Evolutionary conservation across 2,329 filamentous ascomycete genomes (phyloP), one percentile per base, ranked within the genome.

Genomic region (Alternaria dauci): DNA sequence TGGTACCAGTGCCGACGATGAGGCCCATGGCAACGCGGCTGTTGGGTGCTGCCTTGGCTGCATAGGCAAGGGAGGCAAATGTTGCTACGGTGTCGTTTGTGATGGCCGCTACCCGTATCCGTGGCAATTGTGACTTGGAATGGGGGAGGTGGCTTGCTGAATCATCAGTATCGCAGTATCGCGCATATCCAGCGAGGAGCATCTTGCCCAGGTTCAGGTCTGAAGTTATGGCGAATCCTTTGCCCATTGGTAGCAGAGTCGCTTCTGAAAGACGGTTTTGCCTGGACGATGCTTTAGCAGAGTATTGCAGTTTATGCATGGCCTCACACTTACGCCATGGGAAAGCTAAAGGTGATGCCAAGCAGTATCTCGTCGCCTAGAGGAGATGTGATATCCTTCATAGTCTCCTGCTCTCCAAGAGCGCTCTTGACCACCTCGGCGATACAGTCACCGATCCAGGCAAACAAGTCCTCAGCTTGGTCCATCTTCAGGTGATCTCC

Each of bases 11-110:
- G 11, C 91, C 92, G 36, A 93, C 89, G 63, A 95, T 94, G 20
- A 94, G 83, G 5, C 90, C 91, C 90, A 94, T 94, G 28, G 85
- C 86, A 3, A 91, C 89, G 62, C 89, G 87, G 62, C 87, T 89
- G 59, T 86, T 85, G 0, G 82, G 79, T 14, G 84, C 79, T 18
- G 86, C 86, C 66, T 88, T 87, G 54, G 89, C 88, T 57, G 88
- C 85, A 76, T 93, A 93, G 32, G 92, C 88, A 66, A 93, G 88
- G 0, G 91, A 93, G 36, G 92, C 87, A 25, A 94, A 83, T 0
- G 91, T 94, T 6, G 92, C 90, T 38, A 94, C 91, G 0, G 92
- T 87, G 71, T 95, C 92, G 71, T 94, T 95, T 38, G 91, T 88
- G 63, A 95, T 94, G 51, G 91, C 92, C 8, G 87, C 85, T 52